phyloP scores from a whole-genome alignment of 495 filamentous ascomycete genomes.

The Trichocladium antarcticum region DNA sequence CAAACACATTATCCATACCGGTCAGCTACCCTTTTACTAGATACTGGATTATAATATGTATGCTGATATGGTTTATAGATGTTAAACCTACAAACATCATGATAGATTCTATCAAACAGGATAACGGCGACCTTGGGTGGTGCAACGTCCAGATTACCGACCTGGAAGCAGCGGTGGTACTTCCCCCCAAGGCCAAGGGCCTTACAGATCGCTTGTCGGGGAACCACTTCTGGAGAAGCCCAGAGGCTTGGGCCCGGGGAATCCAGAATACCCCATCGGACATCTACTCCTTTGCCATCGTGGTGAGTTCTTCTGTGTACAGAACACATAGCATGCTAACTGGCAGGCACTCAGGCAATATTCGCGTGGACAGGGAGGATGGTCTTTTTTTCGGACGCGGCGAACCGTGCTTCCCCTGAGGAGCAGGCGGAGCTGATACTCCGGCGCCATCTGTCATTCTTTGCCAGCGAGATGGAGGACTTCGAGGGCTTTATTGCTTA shows the following conservation, averaged over 20 bases:
- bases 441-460: conserved; percentile 6
- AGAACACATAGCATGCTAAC: conserved; percentile 1
- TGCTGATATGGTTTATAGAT: conserved; percentile 2
- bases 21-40: background rate
- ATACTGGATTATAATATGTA: background rate
- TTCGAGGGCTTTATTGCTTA: conserved; percentile 3
- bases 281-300: conserved; percentile 7
- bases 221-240: conserved; percentile 7
- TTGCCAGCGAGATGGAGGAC: conserved; percentile 5
- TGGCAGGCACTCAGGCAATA: conserved; percentile 1
- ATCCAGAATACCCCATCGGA: conserved; percentile 5
- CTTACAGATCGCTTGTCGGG: conserved; percentile 4
- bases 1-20: conserved; percentile 2
- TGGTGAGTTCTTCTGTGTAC: conserved; percentile 3
- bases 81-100: conserved; percentile 7
- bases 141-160: conserved; percentile 3
- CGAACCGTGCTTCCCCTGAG: conserved; percentile 3
- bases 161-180: conserved; percentile 4
- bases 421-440: conserved; percentile 2
- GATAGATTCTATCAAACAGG: conserved; percentile 2
- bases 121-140: background rate
- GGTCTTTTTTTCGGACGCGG: conserved; percentile 5
- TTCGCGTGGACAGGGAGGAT: conserved; percentile 6
- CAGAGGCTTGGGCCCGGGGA: conserved; percentile 4
- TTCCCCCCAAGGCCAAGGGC: conserved; percentile 2